Percentiles rank a stretch among this genome's conserved stretches.
Evolutionary conservation across 441 rosid genomes (phyloP).

Genomic region (Erysimum cheiri): DNA sequence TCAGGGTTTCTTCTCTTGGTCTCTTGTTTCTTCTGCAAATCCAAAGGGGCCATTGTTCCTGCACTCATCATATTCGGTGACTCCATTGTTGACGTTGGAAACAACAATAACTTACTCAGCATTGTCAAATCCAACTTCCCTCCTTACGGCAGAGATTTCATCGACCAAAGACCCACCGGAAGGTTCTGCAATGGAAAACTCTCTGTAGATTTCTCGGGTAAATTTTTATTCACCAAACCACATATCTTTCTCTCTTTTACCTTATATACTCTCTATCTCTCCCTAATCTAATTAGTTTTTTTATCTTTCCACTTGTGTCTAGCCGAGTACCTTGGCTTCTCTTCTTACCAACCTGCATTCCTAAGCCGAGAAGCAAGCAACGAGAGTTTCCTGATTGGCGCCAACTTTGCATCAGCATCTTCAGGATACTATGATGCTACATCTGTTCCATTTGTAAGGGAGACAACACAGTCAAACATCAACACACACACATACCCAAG

Average conservation of each 20-base stretch:
- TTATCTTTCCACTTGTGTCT: conserved; percentile 33
- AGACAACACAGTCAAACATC: conserved; percentile 21
- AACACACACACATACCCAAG: conserved; percentile 5
- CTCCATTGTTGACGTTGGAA: conserved; percentile 90
- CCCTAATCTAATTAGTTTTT: conserved; percentile 15
- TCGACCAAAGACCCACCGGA: conserved; percentile 77
- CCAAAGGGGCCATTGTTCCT: conserved; percentile 65
- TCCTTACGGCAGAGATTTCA: conserved; percentile 95
- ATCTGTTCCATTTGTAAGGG: conserved; percentile 67
- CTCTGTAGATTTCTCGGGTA: conserved; percentile 86
- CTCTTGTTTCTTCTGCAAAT: conserved; percentile 34
- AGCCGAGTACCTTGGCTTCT: conserved; percentile 94
- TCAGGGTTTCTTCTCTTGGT: conserved; percentile 36
- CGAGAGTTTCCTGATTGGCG: conserved; percentile 65
- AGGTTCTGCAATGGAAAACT: conserved; percentile 95
- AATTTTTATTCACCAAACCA: background rate
- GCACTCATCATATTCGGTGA: conserved; percentile 89
- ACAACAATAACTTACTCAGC: conserved; percentile 79
- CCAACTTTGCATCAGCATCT: conserved; percentile 92
- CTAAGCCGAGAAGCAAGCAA: conserved; percentile 75
- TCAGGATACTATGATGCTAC: conserved; percentile 85
- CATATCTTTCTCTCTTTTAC: background rate
- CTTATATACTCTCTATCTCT: conserved; percentile 5
- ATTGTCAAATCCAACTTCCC: conserved; percentile 80
- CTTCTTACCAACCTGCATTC: conserved; percentile 83